These are phyloP conservation scores for Myochromella boudieri DNA, from an alignment of 768 basidiomycete species.

Conservation along the genomic window DNA sequence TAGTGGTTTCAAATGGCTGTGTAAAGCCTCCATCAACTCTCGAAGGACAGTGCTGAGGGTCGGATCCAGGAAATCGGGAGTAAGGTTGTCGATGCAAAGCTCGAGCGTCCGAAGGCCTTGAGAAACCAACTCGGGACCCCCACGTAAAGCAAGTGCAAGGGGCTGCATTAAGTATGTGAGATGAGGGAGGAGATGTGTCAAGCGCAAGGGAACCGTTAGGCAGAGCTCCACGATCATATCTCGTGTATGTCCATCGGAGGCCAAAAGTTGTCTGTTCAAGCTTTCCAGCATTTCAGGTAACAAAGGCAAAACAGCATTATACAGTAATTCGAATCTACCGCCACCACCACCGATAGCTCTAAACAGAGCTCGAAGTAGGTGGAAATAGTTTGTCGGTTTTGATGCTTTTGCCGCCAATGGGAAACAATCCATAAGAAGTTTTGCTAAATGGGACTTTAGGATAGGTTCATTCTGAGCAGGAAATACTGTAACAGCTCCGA, in stretches of 20 bases:
- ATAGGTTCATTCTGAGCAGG: slow-evolving; percentile 84
- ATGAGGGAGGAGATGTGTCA: slow-evolving; percentile 95
- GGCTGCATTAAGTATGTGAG: slow-evolving; percentile 96
- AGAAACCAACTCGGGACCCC: slow-evolving; percentile 85
- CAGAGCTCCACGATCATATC: slow-evolving; percentile 98
- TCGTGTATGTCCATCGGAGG: slow-evolving; percentile 76
- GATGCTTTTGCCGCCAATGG: slow-evolving; percentile 89
- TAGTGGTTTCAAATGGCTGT: slow-evolving; percentile 85
- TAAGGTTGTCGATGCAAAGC: slow-evolving; percentile 98
- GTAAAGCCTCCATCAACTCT: slow-evolving; percentile 93
- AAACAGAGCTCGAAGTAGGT: slow-evolving; percentile 89
- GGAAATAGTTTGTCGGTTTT: slow-evolving; percentile 91
- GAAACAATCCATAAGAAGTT: slow-evolving; percentile 95
- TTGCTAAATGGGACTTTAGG: slow-evolving; percentile 88
- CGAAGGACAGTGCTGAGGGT: slow-evolving; percentile 89
- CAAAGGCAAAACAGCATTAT: slow-evolving; percentile 94
- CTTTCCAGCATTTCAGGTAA: slow-evolving; percentile 97
- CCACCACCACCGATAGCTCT: slow-evolving; percentile 90
- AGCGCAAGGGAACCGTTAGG: slow-evolving; percentile 91
- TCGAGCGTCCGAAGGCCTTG: slow-evolving; percentile 96
- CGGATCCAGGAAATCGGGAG: slow-evolving; percentile 96
- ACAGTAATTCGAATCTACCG: slow-evolving; percentile 89
- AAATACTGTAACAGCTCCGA: slow-evolving; percentile 76
- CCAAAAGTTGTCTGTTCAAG: slow-evolving; percentile 84
- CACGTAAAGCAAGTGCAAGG: slow-evolving; percentile 85